A percentile compares a stretch with the other conserved stretches of the same genome.
These are phyloP conservation scores for Helicostylum pulchrum DNA, from an alignment of 192 early-diverging fungal genomes.

Conservation along the genomic window DNA sequence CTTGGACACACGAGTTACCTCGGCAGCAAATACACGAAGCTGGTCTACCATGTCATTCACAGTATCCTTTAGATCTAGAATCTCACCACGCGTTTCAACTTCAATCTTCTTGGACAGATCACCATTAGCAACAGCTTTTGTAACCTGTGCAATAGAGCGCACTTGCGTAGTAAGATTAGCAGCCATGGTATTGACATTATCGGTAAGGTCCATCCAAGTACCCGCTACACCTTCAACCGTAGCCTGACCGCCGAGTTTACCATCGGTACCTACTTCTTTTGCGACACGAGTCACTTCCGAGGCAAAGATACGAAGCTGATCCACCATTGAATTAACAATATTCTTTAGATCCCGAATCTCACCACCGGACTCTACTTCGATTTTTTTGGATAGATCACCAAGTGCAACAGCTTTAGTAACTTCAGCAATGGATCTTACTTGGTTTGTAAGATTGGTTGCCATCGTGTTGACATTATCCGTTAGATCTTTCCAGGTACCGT, in stretches of 20 bases:
- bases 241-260: constrained; percentile 61
- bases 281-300: constrained; percentile 72
- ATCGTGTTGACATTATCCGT: constrained; percentile 60
- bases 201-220: constrained; percentile 62
- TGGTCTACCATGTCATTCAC: constrained; percentile 72
- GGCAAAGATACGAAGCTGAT: constrained; percentile 51
- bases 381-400: constrained; percentile 57
- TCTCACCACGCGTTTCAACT: constrained; percentile 63
- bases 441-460: constrained; percentile 56
- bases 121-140: constrained; percentile 57
- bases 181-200: constrained; percentile 60
- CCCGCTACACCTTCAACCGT: constrained; percentile 57
- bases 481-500: constrained; percentile 52
- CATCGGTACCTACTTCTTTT: constrained; percentile 68
- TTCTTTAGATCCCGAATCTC: constrained; percentile 70
- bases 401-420: constrained; percentile 56
- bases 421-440: constrained; percentile 57
- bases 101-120: constrained; percentile 60
- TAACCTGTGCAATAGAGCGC: constrained; percentile 58
- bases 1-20: constrained; percentile 60
- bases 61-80: constrained; percentile 61
- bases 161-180: constrained; percentile 55
- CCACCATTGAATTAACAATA: constrained; percentile 73
- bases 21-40: constrained; percentile 55
- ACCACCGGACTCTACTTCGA: constrained; percentile 62